Conservation (phyloP, 106 monocot genomes). For the Dactylorhiza incarnata region DNA sequence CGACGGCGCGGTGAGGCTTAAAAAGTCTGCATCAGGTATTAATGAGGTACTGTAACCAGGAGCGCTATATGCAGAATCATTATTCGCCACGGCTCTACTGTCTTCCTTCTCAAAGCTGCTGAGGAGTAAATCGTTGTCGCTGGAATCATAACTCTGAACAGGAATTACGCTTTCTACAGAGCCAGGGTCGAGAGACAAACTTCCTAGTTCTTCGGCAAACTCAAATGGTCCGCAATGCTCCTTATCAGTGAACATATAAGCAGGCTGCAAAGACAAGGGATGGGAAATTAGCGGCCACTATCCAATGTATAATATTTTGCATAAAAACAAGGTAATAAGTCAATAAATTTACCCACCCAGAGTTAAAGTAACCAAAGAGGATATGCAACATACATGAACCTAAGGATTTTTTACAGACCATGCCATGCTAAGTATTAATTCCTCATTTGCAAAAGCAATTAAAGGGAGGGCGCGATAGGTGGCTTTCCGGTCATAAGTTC, state of each 20-base stretch:
- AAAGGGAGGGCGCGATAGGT: too few species aligned
- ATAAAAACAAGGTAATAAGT: not conserved
- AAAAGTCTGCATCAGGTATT: constrained; percentile 21
- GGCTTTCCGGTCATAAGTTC: too few species aligned
- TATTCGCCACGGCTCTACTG: constrained; percentile 27
- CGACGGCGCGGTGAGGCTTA: constrained; percentile 17
- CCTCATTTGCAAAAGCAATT: too few species aligned
- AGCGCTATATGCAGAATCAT: constrained; percentile 69
- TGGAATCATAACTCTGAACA: constrained; percentile 59
- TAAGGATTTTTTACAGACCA: not conserved
- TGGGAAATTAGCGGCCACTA: not conserved
- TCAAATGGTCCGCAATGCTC: constrained; percentile 85
- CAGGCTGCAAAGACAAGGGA: constrained; percentile 43
- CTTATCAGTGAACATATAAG: constrained; percentile 89
- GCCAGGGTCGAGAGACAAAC: constrained; percentile 41
- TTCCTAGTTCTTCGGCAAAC: constrained; percentile 77
- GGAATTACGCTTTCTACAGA: constrained; percentile 38
- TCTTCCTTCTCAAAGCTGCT: constrained; percentile 92
- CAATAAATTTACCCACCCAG: not conserved
- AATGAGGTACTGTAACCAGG: constrained; percentile 48
- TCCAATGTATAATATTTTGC: not conserved
- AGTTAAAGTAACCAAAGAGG: not conserved
- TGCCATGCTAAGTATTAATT: not conserved
- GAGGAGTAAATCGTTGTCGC: constrained; percentile 82
- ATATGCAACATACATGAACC: not conserved